These are phyloP conservation scores for Sergeia podlipaevii DNA, from an alignment of 208 protist species.

Conservation along the genomic window DNA sequence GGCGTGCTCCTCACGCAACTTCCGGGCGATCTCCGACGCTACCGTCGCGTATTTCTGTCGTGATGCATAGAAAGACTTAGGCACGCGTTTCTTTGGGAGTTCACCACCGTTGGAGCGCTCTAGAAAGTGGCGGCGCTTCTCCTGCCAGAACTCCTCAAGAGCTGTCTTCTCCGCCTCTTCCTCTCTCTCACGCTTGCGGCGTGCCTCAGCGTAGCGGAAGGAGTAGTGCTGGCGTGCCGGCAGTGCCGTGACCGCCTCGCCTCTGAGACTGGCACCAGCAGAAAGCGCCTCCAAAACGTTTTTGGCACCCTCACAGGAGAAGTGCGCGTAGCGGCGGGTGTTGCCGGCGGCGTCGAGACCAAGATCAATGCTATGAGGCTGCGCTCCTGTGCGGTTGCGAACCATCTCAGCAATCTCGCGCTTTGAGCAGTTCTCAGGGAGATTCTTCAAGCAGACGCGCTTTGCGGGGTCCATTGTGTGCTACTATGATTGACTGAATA, in stretches of 20 bases:
- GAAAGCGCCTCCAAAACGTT: constrained; percentile 64
- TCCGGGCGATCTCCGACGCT: constrained; percentile 59
- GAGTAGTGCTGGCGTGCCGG: constrained; percentile 67
- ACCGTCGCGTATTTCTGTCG: constrained; percentile 53
- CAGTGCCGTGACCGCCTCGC: constrained; percentile 34
- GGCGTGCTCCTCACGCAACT: constrained; percentile 36
- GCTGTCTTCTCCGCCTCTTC: constrained; percentile 43
- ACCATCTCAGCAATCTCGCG: constrained; percentile 81
- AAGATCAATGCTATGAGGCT: constrained; percentile 84
- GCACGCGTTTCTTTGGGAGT: constrained; percentile 20
- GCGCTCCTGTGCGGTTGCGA: constrained; percentile 66
- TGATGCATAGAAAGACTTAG: constrained; percentile 58
- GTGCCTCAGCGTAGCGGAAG: constrained; percentile 59
- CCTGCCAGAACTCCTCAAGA: constrained; percentile 26
- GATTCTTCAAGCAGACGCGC: constrained; percentile 82
- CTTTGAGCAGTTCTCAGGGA: constrained; percentile 77
- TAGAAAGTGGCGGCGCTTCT: constrained; percentile 29
- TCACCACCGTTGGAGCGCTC: constrained; percentile 47
- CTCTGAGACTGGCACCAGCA: constrained; percentile 29
- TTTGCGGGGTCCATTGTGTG: constrained; percentile 79
- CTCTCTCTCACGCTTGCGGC: constrained; percentile 62
- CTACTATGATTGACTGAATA: not conserved
- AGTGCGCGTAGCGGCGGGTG: constrained; percentile 75
- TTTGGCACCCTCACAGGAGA: constrained; percentile 81
- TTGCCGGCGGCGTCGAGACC: constrained; percentile 51